phyloP scores from a whole-genome alignment of 2,329 filamentous ascomycete species.

The Exophiala oligosperma region DNA sequence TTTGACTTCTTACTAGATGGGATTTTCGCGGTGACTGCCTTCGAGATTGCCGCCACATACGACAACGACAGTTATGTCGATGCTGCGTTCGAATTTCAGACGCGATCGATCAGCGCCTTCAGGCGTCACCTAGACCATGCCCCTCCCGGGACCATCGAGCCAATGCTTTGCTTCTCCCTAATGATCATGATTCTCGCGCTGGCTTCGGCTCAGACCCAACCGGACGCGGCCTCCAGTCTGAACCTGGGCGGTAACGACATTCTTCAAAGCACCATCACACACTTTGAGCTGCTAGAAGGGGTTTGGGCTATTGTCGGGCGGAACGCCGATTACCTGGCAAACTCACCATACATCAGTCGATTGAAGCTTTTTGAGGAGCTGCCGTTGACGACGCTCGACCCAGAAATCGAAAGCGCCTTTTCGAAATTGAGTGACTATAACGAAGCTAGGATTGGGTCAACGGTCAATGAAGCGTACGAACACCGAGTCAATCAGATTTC shows the following conservation, averaged over 20 bases:
- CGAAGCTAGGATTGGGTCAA: constrained; percentile 12
- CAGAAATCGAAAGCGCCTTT: constrained; percentile 3
- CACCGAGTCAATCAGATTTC: constrained; percentile 10
- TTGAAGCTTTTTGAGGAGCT: constrained; percentile 16
- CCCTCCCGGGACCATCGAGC: constrained; percentile 10
- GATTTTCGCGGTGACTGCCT: constrained; percentile 21
- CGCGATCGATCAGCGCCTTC: constrained; percentile 14
- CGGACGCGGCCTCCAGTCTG: background rate
- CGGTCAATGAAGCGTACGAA: constrained; percentile 4
- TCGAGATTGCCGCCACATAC: constrained; percentile 15
- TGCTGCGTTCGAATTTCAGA: constrained; percentile 19
- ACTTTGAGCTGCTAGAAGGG: constrained; percentile 20
- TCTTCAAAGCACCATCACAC: constrained; percentile 17
- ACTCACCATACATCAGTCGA: constrained; percentile 19
- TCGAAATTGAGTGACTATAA: constrained; percentile 12
- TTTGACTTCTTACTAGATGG: constrained; percentile 21
- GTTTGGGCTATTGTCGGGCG: constrained; percentile 13
- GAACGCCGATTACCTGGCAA: constrained; percentile 10
- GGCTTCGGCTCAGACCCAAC: constrained; percentile 17
- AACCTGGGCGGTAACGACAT: background rate
- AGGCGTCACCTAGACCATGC: constrained; percentile 12
- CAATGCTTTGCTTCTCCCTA: constrained; percentile 20
- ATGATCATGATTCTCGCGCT: constrained; percentile 22
- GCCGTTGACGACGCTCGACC: constrained; percentile 8
- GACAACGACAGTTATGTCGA: constrained; percentile 11